These are phyloP conservation scores for Botryotinia convoluta DNA, from an alignment of 2,329 filamentous ascomycete species.

Conservation along the genomic window DNA sequence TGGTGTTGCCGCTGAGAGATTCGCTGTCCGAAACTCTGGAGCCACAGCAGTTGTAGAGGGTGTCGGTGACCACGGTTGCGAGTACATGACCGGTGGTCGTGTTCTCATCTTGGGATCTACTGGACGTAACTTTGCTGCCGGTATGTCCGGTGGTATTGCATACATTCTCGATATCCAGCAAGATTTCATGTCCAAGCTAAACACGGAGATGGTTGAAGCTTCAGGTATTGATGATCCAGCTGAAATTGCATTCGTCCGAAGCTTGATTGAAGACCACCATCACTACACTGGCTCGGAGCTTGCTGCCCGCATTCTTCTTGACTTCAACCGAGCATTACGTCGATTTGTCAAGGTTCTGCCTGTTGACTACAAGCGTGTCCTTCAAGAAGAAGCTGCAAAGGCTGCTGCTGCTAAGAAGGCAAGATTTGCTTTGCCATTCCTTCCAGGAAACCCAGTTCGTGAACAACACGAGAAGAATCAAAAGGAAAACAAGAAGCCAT, in stretches of 20 bases:
- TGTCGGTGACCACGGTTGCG: constrained; percentile 92
- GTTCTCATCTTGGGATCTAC: constrained; percentile 83
- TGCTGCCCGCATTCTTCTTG: constrained; percentile 86
- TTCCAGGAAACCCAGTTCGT: constrained; percentile 63
- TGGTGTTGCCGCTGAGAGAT: constrained; percentile 92
- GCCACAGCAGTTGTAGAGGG: constrained; percentile 95
- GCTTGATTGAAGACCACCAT: constrained; percentile 93
- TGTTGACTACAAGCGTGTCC: constrained; percentile 92
- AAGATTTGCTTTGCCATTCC: constrained; percentile 75
- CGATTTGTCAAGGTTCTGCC: constrained; percentile 93
- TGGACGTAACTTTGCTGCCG: constrained; percentile 94
- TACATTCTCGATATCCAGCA: constrained; percentile 88
- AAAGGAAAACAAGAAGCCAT: constrained; percentile 66
- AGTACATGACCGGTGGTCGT: constrained; percentile 98
- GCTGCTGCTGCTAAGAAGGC: constrained; percentile 80
- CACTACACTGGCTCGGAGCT: constrained; percentile 97
- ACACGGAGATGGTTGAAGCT: constrained; percentile 95
- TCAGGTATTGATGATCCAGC: constrained; percentile 77
- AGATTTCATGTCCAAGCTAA: constrained; percentile 91
- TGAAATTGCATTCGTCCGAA: constrained; percentile 87
- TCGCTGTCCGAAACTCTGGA: constrained; percentile 94
- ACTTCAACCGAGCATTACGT: constrained; percentile 87
- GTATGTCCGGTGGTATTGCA: constrained; percentile 97
- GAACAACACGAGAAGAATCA: constrained; percentile 51
- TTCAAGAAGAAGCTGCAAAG: constrained; percentile 82